Percentiles rank a stretch among this genome's conserved stretches.
These are phyloP conservation scores for Pterocarpus macrocarpus DNA, from an alignment of 306 rosid species.

Conservation along the genomic window DNA sequence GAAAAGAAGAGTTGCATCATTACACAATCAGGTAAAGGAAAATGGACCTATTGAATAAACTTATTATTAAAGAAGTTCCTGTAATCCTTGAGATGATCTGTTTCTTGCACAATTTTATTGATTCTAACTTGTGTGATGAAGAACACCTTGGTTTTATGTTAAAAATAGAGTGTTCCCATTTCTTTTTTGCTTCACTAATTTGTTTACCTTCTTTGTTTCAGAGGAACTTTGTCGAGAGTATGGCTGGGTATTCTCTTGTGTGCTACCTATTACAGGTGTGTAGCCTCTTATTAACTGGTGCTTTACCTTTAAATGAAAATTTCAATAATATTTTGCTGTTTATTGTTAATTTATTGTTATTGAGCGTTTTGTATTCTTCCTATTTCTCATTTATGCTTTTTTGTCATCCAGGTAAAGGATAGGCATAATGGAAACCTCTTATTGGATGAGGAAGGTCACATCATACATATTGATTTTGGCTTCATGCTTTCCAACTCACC, in stretches of 20 bases:
- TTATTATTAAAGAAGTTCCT: not conserved
- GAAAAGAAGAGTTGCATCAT: not conserved
- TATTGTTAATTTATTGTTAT: conserved; percentile 17
- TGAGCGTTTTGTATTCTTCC: not conserved
- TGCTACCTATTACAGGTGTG: conserved; percentile 97
- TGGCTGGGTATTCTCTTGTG: conserved; percentile 99
- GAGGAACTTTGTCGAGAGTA: conserved; percentile 99
- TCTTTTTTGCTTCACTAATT: conserved; percentile 36
- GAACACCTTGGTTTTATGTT: conserved; percentile 20
- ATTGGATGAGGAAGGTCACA: conserved; percentile 97
- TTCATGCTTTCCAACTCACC: conserved; percentile 99
- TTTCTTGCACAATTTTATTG: conserved; percentile 33
- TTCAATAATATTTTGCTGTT: conserved; percentile 23
- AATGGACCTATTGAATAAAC: not conserved
- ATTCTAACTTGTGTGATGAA: conserved; percentile 29
- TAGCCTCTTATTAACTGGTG: conserved; percentile 38
- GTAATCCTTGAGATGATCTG: not conserved
- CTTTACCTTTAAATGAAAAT: conserved; percentile 33
- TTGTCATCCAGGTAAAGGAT: conserved; percentile 78
- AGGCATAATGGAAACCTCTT: conserved; percentile 97
- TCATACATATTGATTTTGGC: conserved; percentile 98
- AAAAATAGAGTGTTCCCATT: conserved; percentile 35
- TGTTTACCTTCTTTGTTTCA: conserved; percentile 55
- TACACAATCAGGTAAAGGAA: conserved; percentile 4
- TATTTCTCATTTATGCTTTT: conserved; percentile 44